phyloP scores from a whole-genome alignment of 768 basidiomycete species.

The Pisolithus microcarpus region DNA sequence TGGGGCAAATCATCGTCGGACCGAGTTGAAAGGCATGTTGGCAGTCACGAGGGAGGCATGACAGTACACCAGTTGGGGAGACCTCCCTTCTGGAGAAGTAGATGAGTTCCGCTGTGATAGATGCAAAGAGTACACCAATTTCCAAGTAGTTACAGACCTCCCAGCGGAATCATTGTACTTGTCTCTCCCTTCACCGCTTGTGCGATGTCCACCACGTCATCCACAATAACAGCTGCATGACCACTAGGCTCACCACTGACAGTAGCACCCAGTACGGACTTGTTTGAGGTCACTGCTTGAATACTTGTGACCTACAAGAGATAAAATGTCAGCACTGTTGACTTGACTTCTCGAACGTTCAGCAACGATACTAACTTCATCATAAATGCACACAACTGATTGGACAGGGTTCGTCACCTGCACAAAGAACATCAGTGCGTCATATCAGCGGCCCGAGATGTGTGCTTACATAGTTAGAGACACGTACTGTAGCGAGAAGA shows the following conservation, averaged over 20 bases:
- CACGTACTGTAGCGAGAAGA: conserved; percentile 8
- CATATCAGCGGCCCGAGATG: rapidly evolving
- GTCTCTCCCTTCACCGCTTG: conserved; percentile 12
- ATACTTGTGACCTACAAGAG: neutral
- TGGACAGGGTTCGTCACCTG: conserved; percentile 43
- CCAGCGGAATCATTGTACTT: conserved; percentile 36
- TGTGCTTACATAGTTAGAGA: conserved; percentile 15
- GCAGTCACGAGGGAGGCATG: conserved; percentile 27
- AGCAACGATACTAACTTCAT: conserved; percentile 35
- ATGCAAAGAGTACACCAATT: conserved; percentile 37
- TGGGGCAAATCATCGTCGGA: conserved; percentile 32
- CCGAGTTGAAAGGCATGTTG: conserved; percentile 22
- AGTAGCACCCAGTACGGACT: conserved; percentile 36
- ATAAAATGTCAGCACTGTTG: conserved; percentile 34
- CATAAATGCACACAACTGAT: conserved; percentile 43
- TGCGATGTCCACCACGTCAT: conserved; percentile 24
- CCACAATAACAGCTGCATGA: conserved; percentile 47
- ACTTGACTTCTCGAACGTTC: conserved; percentile 51
- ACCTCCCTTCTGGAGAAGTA: conserved; percentile 55
- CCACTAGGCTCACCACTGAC: conserved; percentile 49
- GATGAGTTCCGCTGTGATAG: conserved; percentile 53
- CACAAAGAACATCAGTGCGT: neutral
- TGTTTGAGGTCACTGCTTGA: conserved; percentile 33
- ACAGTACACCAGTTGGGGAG: conserved; percentile 36
- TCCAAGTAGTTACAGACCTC: conserved; percentile 34